Base-by-base conservation (phyloP, 306 rosid genomes). In the Biancaea sappan region DNA sequence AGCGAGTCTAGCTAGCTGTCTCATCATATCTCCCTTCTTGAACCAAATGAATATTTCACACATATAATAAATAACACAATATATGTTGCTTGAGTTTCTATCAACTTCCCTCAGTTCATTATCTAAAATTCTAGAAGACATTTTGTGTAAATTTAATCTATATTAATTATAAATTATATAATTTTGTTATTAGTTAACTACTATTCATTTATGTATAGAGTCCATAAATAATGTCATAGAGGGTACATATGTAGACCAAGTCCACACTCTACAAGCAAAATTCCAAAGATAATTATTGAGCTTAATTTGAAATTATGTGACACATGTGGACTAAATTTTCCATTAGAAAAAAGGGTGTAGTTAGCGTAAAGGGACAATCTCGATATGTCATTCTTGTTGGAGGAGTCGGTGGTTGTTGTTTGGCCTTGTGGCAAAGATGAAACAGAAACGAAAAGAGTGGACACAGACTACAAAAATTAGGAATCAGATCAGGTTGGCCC, bases 401-500 rank as follows among this genome's bases (percentile, higher is more conserved):
- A 76, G 77, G 77, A 77, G 71, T 72, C 76, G 64, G 53, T 58
- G 79, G 26, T 69, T 62, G 24, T 3, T 4, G 44, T 66, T 66
- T 44, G 68, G 81, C 69, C 21, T 21, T 64, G 66, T 26, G 73
- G 66, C 3, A 24, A 24, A 59, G 41, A 53, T 15, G n/a, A 54
- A 57, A 43, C 6, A 21, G 31, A 80, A 43, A 61, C 16, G 34
- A 16, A 53, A 53, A 63, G 74, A 40, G 57, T 54, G 70, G 56
- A 32, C 6, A 24, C 21, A 47, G 66, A 51, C 78, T 40, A 75
- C 7, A 59, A 29, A 31, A 5, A 16, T 59, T 41, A 66, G 56
- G 11, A 59, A 71, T 78, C 86, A 65, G 74, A 79, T 80, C 73
- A 70, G 38, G 76, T 48, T 77, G 81, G 83, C 43, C 72, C 77